phyloP scores from a whole-genome alignment of 2,329 filamentous ascomycete species.

The Epichloe baconii region DNA sequence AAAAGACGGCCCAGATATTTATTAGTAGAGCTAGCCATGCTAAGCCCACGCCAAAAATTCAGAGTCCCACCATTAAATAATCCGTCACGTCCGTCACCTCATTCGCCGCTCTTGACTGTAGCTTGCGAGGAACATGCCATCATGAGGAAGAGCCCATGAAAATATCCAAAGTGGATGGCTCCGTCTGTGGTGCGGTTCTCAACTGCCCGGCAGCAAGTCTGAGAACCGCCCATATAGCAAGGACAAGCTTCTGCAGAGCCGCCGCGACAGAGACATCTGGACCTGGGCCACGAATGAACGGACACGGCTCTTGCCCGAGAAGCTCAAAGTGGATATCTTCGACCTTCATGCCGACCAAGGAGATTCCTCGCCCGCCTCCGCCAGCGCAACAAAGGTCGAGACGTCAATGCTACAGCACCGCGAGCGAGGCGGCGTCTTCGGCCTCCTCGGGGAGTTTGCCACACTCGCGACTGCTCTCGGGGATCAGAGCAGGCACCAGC shows the following conservation, averaged over 20 bases:
- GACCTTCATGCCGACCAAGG: conserved; percentile 22
- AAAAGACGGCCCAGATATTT: neutral
- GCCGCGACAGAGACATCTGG: conserved; percentile 8
- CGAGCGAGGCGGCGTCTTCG: conserved; percentile 11
- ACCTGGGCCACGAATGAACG: conserved; percentile 5
- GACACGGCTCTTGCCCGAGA: conserved; percentile 16
- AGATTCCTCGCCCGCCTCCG: conserved; percentile 9
- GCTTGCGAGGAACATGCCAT: conserved; percentile 12
- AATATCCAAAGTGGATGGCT: conserved; percentile 45
- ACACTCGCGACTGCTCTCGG: conserved; percentile 1
- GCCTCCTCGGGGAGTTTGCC: neutral
- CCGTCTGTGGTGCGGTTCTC: conserved; percentile 43
- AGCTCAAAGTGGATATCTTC: conserved; percentile 28
- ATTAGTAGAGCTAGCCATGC: neutral
- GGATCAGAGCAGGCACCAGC: conserved; percentile 25
- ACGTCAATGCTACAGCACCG: conserved; percentile 15
- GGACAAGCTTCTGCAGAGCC: conserved; percentile 15
- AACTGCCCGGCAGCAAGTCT: conserved; percentile 26
- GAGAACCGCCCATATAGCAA: conserved; percentile 10
- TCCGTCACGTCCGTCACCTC: neutral
- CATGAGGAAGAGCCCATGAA: conserved; percentile 48
- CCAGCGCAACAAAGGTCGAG: conserved; percentile 3
- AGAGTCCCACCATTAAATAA: neutral
- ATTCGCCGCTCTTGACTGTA: neutral
- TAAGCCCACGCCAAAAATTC: neutral